Evolutionary conservation across 2,329 filamentous ascomycete genomes (phyloP), one percentile per base, ranked within the genome.

Genomic region (Pseudogymnoascus sp.): DNA sequence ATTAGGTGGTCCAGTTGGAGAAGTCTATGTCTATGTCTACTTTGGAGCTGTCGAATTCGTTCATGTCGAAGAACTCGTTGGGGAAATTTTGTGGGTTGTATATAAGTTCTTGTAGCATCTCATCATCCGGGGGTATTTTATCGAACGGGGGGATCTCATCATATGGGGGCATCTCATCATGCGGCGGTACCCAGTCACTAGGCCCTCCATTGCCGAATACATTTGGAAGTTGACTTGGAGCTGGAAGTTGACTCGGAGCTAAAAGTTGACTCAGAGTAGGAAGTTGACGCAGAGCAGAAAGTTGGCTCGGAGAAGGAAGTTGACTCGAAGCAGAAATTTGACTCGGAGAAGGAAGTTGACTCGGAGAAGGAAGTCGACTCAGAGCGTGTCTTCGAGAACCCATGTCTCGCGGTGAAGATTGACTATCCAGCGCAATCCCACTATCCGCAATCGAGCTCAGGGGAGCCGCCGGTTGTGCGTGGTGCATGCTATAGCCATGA

Each of bases 381-480:
- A 26, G 26, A 31, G 10, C 10, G 14, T 31, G 7, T 36, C 29
- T 18, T 54, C 26, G n/a, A 7, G 14, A 23, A 7, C 12, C n/a
- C 10, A 23, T 6, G 6, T 34, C 7, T 18, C 10, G n/a, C 10
- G 59, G 40, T 31, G 64, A 64, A 29, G 21, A 7, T 54, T 60
- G 63, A 47, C 29, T 42, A 14, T n/a, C 63, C 10, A 59, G 16
- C 31, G 16, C 63, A 39, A 60, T 59, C 23, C 51, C 64, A 64
- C 63, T 66, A 45, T 66, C 60, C 42, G 21, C 60, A 51, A 16
- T 45, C 1, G 57, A 64, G 18, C 42, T 63, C 16, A 26, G 29
- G 5, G 65, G 34, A 34, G 65, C 57, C 18, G 54, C 42, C 16
- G 21, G 18, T 36, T 51, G 61, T n/a, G 11, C 1, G 4, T 31